Evolutionary conservation across 805 yeast species (phyloP), one percentile per base, ranked within the genome.

Genomic region (Starmerella sp.): DNA sequence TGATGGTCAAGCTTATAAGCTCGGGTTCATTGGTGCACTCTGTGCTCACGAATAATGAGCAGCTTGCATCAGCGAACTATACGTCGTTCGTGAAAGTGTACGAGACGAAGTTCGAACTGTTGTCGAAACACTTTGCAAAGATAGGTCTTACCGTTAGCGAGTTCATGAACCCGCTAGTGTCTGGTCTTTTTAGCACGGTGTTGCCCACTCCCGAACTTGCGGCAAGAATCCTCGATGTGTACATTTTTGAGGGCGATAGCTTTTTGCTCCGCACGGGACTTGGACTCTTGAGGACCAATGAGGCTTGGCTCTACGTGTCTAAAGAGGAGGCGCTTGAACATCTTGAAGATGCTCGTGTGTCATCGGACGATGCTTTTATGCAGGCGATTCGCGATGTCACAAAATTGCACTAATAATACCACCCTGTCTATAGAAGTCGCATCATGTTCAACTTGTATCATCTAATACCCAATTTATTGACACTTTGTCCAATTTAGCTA

Each of bases 181-280:
- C 54, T 29, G 62, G 77, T 22, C 57, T 80, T 17, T 77, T 82
- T 62, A 64, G 81, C 1, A 68, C 71, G 50, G 71, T 74, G 30
- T 62, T 81, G 45, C 64, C 72, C 11, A 66, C 78, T 48, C 59
- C 64, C 2, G 82, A 81, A 36, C 66, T 75, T 1, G 65, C 77
- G 7, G 69, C 74, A 30, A 73, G 80, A 14, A 60, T 83, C 6
- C 62, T 84, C 57, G 90, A 84, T 64, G 70, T 83, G 5, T 75
- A 74, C 64, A 64, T 82, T 10, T 81, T 82, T 64, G 87, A 82
- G 63, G 81, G 83, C 7, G 85, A 79, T 60, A 67, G 75, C 1
- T 73, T 81, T 58, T 63, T 83, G 49, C 67, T 80, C 44, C 73
- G 83, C 22, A 73, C 76, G 10, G 70, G 77, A 1, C 65, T 83